Evolutionary conservation across 2,329 filamentous ascomycete species (phyloP).

Genomic region (Penicillium glabrum): DNA sequence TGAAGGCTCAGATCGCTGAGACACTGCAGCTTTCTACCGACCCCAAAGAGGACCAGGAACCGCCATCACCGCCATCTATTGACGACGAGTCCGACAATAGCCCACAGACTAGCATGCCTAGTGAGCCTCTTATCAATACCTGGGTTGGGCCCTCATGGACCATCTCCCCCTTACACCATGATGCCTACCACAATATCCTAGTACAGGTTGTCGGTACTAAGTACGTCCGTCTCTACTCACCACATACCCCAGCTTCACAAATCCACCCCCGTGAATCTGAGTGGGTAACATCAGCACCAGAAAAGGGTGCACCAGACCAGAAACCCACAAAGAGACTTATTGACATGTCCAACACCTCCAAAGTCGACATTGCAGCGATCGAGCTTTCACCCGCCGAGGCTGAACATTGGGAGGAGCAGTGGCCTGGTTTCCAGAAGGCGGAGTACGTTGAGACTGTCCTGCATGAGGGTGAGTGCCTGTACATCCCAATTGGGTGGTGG

Average conservation of each 20-base stretch:
- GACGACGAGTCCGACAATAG: not conserved
- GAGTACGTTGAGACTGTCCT: conserved; percentile 75
- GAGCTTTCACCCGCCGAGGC: conserved; percentile 53
- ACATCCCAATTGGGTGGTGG: conserved; percentile 96
- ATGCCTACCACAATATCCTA: conserved; percentile 90
- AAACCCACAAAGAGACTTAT: conserved; percentile 46
- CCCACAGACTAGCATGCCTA: conserved; percentile 7
- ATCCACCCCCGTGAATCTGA: conserved; percentile 43
- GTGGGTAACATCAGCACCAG: conserved; percentile 24
- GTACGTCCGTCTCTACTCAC: conserved; percentile 85
- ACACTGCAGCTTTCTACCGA: not conserved
- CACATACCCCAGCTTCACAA: conserved; percentile 53
- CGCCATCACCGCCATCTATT: not conserved
- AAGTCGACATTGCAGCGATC: conserved; percentile 70
- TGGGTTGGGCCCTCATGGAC: conserved; percentile 91
- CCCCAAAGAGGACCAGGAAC: conserved; percentile 29
- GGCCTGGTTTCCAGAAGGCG: conserved; percentile 58
- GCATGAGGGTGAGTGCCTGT: conserved; percentile 77
- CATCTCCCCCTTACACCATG: conserved; percentile 89
- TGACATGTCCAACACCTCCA: conserved; percentile 90
- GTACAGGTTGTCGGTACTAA: conserved; percentile 87
- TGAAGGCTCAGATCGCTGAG: conserved; percentile 8
- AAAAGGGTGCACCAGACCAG: not conserved
- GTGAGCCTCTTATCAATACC: conserved; percentile 73
- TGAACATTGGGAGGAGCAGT: conserved; percentile 46